Evolutionary conservation across 2,329 filamentous ascomycete species (phyloP), one percentile per base, ranked within the genome.

Genomic region (Clarireedia homoeocarpa): DNA sequence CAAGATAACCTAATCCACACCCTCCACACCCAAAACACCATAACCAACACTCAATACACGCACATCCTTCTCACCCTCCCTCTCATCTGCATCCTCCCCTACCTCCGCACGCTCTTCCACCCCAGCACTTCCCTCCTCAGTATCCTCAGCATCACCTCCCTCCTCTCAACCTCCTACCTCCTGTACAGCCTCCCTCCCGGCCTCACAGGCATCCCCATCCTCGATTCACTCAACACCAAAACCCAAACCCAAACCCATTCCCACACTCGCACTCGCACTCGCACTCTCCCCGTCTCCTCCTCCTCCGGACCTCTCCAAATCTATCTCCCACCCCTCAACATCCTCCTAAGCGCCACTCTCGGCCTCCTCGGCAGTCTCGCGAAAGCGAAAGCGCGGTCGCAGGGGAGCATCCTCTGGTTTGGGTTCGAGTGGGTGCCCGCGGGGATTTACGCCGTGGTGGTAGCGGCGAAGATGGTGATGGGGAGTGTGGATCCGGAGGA

Each of bases 381-480:
- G 2, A 55, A 55, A 30, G 40, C 36, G 1, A 54, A 26, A 26
- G 17, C 12, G 5, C 36, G 14, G 2, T 5, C 5, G 44, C 48
- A 45, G 24, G 60, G 65, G 42, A 64, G 62, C 55, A 65, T 59
- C 59, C 67, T 62, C 6, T 66, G 57, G 74, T 65, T 71, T 64
- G 73, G 75, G 15, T 72, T 81, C 62, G 76, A 74, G 26, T 75
- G 73, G 53, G 61, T 85, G 51, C 82, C 83, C 0, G 74, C 71
- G 0, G 69, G 84, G 2, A 78, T 90, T 1, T 84, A 88, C 64
- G 75, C 62, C 0, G 74, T 87, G 20, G 76, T 84, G 5, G 63
- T 89, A 56, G 70, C 79, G 48, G 81, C 82, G 30, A 84, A 89
- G 70, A 71, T 80, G 51, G 75, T 86, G 65, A 84, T 91, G 79